Base-by-base conservation (phyloP, 1,139 yeast species). In the Geotrichum reessii region DNA sequence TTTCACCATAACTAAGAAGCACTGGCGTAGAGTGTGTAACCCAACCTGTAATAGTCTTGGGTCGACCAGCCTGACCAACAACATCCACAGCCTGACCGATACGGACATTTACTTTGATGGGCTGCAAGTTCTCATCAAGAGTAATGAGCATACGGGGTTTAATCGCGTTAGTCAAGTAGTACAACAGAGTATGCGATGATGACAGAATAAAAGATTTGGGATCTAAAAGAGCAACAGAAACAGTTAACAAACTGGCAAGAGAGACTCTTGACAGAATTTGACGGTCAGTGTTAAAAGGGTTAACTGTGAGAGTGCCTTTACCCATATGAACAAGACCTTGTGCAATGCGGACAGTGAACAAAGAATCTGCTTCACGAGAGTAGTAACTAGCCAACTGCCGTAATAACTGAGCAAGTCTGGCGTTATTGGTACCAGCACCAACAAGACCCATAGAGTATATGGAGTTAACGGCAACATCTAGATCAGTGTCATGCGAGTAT, bases 81-180 rank as follows among this genome's bases (percentile, higher is more conserved):
- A 92, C 90, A 72, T 95, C 99, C 52, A 95, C 99, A 4, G 99
- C 98, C 76, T 93, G 97, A 64, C 99, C 99, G 47, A 95, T 98
- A 70, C 99, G 84, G 8, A 93, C 99, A 67, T 91, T 93, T 12
- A 93, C 98, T 78, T 93, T 93, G 65, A 93, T 76, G 40, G 97
- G 97, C 65, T 85, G 80, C 71, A 93, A 82, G 31, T 87, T 83
- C 71, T 92, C 97, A 72, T 92, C 97, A 54, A 95, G 87, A 0
- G 99, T 92, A 49, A 95, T 81, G 67, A 95, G 82, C 87, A 89
- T 90, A 68, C 97, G 84, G 58, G 99, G 98, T 68, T 89, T 89
- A 60, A 92, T 83, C 27, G 97, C 93, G 56, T 96, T 87, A 25
- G 95, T 86, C 66, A 95, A 78, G 77, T 86, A 89, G 74, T 86